Base-by-base conservation (phyloP, 2,329 filamentous ascomycete genomes). In the Juglanconis sp. region DNA sequence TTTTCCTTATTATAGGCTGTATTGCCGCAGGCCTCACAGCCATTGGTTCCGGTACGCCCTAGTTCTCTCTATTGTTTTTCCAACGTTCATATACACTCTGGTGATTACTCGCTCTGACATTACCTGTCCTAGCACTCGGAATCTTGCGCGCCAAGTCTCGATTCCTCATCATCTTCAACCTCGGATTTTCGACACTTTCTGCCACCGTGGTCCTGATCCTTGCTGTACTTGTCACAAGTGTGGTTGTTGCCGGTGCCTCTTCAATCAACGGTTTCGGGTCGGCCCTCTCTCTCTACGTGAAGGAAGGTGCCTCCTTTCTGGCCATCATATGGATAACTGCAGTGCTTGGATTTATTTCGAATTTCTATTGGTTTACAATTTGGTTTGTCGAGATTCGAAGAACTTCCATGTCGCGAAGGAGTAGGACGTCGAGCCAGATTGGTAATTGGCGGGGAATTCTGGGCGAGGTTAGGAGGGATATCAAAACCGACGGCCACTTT, bases 321-420 rank as follows among this genome's bases (percentile, higher is more conserved):
- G 65, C 61, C 17, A 62, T 68, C 53, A 34, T 60, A 4, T 68
- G 66, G 67, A 62, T 64, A 5, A 59, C 64, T 0, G 61, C 66
- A 9, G 65, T 63, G 1, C 55, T 66, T 4, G 50, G 62, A 0
- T 34, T 53, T 50, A 32, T 60, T 0, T 60, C 63, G 3, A 60
- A 55, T 1, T 15, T 30, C 7, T 68, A 65, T 36, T 69, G 67
- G 67, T 65, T 66, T 48, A 42, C 52, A 30, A 56, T 69, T 2
- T 69, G 67, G 67, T 68, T 68, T 13, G 66, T 69, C 7, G 64
- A 65, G 56, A 65, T 67, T 40, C 60, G 67, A 9, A 34, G 59
- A 15, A 66, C 63, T 3, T 58, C 66, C 1, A 65, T 67, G 32
- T 65, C 62, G 54, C 63, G 67, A 31, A 49, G 67, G 30, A 44